A percentile compares a stretch with the other conserved stretches of the same genome.
Evolutionary conservation across 2,329 filamentous ascomycete species (phyloP).

Genomic region (Exophiala calicioides): DNA sequence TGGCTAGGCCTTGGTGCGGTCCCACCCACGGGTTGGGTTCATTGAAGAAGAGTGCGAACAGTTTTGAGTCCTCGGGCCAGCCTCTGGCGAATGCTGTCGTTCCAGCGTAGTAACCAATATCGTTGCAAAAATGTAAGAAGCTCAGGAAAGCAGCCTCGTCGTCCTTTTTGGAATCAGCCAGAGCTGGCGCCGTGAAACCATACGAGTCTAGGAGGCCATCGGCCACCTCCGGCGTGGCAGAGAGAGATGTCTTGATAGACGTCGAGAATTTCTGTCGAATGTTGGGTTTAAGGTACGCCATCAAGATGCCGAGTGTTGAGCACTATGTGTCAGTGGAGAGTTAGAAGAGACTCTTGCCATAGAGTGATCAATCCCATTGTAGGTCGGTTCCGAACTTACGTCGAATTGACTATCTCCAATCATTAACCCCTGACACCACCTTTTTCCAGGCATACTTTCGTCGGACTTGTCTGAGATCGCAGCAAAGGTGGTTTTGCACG

Average conservation of each 20-base stretch:
- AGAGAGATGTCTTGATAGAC: conserved; percentile 16
- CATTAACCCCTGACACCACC: conserved; percentile 51
- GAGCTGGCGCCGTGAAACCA: conserved; percentile 37
- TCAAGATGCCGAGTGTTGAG: conserved; percentile 17
- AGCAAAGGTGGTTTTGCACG: conserved; percentile 27
- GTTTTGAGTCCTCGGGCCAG: conserved; percentile 34
- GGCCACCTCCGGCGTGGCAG: conserved; percentile 31
- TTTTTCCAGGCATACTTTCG: conserved; percentile 40
- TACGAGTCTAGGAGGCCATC: conserved; percentile 43
- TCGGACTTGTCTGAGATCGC: conserved; percentile 32
- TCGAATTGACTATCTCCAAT: conserved; percentile 53
- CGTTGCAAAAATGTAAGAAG: conserved; percentile 48
- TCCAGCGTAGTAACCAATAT: conserved; percentile 51
- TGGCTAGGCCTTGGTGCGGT: conserved; percentile 41
- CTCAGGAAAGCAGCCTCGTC: conserved; percentile 46
- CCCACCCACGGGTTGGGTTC: conserved; percentile 52
- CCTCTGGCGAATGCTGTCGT: conserved; percentile 43
- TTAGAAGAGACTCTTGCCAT: too few relatives aligned
- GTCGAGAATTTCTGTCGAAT: conserved; percentile 21
- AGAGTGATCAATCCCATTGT: too few relatives aligned
- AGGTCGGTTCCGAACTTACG: conserved; percentile 43
- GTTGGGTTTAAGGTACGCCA: conserved; percentile 18
- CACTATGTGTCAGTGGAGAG: conserved; percentile 11
- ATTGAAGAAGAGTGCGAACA: conserved; percentile 50
- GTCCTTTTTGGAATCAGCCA: conserved; percentile 2